Base-by-base conservation (phyloP, 2,329 filamentous ascomycete species). In the Sclerotinia sclerotiorum region DNA sequence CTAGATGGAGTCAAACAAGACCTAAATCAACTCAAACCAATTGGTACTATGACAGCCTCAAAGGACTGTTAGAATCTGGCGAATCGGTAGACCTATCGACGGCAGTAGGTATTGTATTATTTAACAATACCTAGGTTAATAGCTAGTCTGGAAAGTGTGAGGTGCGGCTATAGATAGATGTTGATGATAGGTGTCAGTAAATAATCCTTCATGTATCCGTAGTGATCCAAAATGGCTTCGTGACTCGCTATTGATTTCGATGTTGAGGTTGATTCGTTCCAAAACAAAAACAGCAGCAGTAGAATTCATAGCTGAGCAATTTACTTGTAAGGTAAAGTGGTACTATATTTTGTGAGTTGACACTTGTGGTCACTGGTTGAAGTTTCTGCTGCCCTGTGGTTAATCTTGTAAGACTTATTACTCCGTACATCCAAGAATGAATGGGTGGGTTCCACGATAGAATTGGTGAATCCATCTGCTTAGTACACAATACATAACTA, bases 331-430 rank as follows among this genome's bases (percentile, higher is more conserved):
- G 32, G 3, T 35, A 10, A 55, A 55, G 52, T 55, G 29, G 52
- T 56, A 56, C 54, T 39, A 32, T 35, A n/a, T 39, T 24, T 57
- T 8, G 15, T 17, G 42, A 57, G 32, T 57, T 24, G 54, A 35
- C 21, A 32, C n/a, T 57, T 57, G 55, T 57, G 55, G 35, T 42
- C 55, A 57, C n/a, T 57, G n/a, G 32, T 57, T 15, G 55, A 39
- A 42, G 55, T 57, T 57, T 57, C 55, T 57, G 35, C 55, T 57
- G 55, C 35, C n/a, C 55, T 5, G 32, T 57, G 13, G 55, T 39
- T 57, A 32, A 42, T 24, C 55, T 57, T 57, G 55, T 35, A 35
- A 35, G 35, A 35, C 35, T 35, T 29, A n/a, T 32, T 35, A 35
- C 32, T 6, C 7, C 1, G 32, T 57, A 24, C 55, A 42, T 24